phyloP scores from a whole-genome alignment of 495 filamentous ascomycete species.

The Lindgomyces ingoldianus region DNA sequence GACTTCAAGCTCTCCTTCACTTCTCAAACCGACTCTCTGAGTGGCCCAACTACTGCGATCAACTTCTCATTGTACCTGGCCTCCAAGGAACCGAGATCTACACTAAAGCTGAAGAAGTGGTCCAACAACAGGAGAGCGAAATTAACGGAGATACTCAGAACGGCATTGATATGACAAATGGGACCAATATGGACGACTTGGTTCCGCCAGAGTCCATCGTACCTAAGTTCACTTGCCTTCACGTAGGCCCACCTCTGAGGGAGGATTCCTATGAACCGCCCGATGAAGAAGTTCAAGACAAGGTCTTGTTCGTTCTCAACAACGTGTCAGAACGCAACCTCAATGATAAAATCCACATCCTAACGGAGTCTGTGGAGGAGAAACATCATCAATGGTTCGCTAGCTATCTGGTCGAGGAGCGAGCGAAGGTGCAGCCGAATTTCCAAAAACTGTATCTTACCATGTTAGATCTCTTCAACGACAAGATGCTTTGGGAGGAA shows the following conservation, averaged over 20 bases:
- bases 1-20: slow-evolving; percentile 92
- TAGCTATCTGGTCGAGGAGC: slow-evolving; percentile 89
- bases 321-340: slow-evolving; percentile 91
- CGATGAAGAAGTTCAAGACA: slow-evolving; percentile 80
- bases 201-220: slow-evolving; percentile 54
- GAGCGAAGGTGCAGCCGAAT: slow-evolving; percentile 94
- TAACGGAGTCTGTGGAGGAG: slow-evolving; percentile 74
- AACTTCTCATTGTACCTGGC: slow-evolving; percentile 75
- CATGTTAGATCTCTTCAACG: slow-evolving; percentile 77
- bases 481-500: slow-evolving; percentile 77
- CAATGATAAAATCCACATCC: slow-evolving; percentile 73
- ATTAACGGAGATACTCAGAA: slow-evolving; percentile 49
- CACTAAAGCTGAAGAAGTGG: slow-evolving; percentile 76
- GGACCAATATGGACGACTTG: slow-evolving; percentile 60
- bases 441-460: slow-evolving; percentile 91
- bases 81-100: slow-evolving; percentile 83
- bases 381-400: slow-evolving; percentile 95
- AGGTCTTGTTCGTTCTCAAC: slow-evolving; percentile 93
- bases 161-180: slow-evolving; percentile 60
- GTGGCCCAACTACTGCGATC: slow-evolving; percentile 86
- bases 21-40: slow-evolving; percentile 78
- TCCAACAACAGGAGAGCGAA: slow-evolving; percentile 57
- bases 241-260: slow-evolving; percentile 66
- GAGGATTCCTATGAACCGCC: slow-evolving; percentile 72
- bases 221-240: slow-evolving; percentile 67